Base-by-base conservation (phyloP, 2,329 filamentous ascomycete species). In the Claviceps lovelessii region DNA sequence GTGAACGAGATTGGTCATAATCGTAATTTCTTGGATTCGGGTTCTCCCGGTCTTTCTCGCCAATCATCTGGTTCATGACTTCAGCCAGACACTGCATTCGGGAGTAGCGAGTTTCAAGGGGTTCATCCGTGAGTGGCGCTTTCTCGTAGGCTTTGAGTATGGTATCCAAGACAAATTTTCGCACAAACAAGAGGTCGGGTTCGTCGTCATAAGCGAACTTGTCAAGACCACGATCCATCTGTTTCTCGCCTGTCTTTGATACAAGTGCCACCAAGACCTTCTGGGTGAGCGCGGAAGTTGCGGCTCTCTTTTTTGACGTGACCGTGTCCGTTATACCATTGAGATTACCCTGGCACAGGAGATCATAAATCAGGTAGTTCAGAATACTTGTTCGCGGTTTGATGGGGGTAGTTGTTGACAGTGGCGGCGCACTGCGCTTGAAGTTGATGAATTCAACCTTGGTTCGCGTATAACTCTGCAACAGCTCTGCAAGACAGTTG, bases 371-470 rank as follows among this genome's bases (percentile, higher is more conserved):
- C 41, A 98, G 77, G 64, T 98, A 98, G 68, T 97, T 96, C 58
- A 98, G 75, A 47, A 97, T 86, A 58, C 87, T 90, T 11, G 91
- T 90, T 45, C 93, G 84, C 55, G 93, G 93, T 69, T 97, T 97
- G 17, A 94, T 90, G 5, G 93, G 93, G 1, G 93, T 97, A 54
- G 83, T 84, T 11, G 85, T 85, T 61, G 88, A 85, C 48, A 89
- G 79, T 49, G 91, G 88, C 54, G 90, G 87, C 7, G 88, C 85
- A 65, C 90, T 95, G 57, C 91, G 85, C 61, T 94, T 97, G 73
- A 96, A 98, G 68, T 96, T 97, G 74, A 99, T 96, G 67, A 99
- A 97, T 67, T 98, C 94, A 47, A 98, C 82, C 76, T 99, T 99
- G 9, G 90, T 88, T 54, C 90, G 84, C 61, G 90, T 95, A 72